Conservation (phyloP, 495 filamentous ascomycete species). For the Xylaria flabelliformis region DNA sequence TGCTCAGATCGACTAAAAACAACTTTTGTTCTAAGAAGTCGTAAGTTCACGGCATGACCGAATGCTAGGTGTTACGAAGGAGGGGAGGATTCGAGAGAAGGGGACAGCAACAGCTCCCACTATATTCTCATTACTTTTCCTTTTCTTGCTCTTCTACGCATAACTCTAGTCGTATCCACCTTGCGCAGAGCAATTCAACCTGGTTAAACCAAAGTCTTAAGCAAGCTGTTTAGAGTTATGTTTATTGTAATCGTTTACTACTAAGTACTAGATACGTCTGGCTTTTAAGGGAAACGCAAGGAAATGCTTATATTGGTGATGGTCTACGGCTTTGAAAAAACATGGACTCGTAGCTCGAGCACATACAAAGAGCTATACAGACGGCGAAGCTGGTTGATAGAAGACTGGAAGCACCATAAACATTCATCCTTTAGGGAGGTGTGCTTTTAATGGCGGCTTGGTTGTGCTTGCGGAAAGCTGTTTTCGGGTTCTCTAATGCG, state of each 20-base stretch:
- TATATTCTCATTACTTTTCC: background rate
- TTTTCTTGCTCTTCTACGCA: background rate
- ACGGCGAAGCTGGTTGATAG: background rate
- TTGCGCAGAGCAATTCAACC: background rate
- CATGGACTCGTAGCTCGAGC: background rate
- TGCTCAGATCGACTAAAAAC: background rate
- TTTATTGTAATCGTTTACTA: background rate
- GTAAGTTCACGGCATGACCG: background rate
- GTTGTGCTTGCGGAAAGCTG: background rate
- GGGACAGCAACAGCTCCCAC: background rate
- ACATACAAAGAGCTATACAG: background rate
- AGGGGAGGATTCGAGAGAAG: background rate
- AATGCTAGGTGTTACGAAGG: background rate
- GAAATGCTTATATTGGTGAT: background rate
- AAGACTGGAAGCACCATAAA: background rate
- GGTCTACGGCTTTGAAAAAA: background rate
- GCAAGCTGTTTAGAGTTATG: background rate
- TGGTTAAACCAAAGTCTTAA: background rate
- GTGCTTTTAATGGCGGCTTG: background rate
- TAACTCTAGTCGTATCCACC: background rate
- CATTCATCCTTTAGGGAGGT: background rate
- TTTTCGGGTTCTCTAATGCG: background rate
- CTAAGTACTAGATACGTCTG: background rate
- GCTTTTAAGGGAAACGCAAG: background rate
- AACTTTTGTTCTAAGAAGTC: background rate